Base-by-base conservation (phyloP, 148 eudicot species). In the Pharnaceum exiguum region DNA sequence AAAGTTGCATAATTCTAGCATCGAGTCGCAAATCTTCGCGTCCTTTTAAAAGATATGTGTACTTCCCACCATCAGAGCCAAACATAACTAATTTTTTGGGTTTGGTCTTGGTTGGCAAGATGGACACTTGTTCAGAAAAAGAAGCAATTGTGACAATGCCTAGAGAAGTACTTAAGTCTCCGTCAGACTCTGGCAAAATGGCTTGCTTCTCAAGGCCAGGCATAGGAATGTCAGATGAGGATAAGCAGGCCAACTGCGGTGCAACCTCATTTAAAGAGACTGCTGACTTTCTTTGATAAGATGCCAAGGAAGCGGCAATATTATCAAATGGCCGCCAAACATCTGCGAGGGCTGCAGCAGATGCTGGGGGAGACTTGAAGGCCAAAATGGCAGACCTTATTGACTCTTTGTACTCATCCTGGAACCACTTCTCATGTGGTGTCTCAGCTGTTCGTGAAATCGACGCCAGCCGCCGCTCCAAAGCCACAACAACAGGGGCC, bases 1-100 rank as follows among this genome's bases (percentile, higher is more conserved):
- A 67, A 51, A 93, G 80, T 72, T 93, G 99, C 99, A 93, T 93
- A 71, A 93, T 85, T 80, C 99, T 82, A 48, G 99, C 99, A 78
- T 93, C 99, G 67, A 93, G 99, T 43, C 99, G 96, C 51, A 93
- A 74, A 80, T 93, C 99, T 77, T 93, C 99, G 65, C 99, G 79
- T 40, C 99, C 99, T 82, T 93, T 93, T 26, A 93, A 68, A 26
- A 93, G 95, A 83, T 89, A 93, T 10, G 87, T 82, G 75, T 89
- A 89, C 60, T 78, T 93, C 61, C 78, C 87, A 59, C 99, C 99
- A 78, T 93, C 87, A 58, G 99, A 93, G 36, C 96, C 99, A 65
- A 89, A 40, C 59, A 93, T 79, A 60, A 81, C 81, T 64, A 93
- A 84, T 69, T 89, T 89, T 67, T 93, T 93, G 29, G 99, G 99